Percentiles rank a stretch among this genome's conserved stretches.
Conservation (phyloP, 1,139 yeast genomes). For the Saccharomyces hybrid region DNA sequence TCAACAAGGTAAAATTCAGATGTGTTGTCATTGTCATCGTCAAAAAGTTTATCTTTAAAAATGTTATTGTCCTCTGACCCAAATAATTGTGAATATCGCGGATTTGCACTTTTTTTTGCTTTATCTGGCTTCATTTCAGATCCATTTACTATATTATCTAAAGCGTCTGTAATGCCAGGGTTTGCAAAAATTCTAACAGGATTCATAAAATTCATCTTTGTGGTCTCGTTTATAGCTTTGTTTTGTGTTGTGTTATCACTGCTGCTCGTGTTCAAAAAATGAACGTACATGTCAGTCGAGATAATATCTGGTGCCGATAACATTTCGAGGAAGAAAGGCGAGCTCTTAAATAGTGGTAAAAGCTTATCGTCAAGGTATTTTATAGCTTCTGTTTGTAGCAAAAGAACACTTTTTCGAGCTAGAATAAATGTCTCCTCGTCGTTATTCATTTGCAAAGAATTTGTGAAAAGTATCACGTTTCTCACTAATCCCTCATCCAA, state of each 20-base stretch:
- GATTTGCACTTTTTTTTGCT: neutral
- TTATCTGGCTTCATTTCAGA: neutral
- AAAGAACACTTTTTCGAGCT: slow-evolving; percentile 52
- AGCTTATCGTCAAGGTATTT: slow-evolving; percentile 44
- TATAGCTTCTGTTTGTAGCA: slow-evolving; percentile 48
- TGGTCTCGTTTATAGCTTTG: slow-evolving; percentile 3
- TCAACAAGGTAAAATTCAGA: slow-evolving; percentile 5
- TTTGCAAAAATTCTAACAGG: slow-evolving; percentile 13
- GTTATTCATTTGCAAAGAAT: neutral
- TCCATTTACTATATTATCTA: slow-evolving; percentile 18
- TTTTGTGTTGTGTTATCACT: neutral
- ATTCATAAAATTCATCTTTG: slow-evolving; percentile 1
- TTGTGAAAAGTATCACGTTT: slow-evolving; percentile 12
- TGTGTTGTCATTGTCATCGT: slow-evolving; percentile 7
- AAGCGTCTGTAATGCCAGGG: slow-evolving; percentile 17
- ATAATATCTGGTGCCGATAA: slow-evolving; percentile 18
- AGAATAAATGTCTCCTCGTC: slow-evolving; percentile 18
- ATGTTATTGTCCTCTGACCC: neutral
- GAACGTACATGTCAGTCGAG: neutral
- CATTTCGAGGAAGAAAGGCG: slow-evolving; percentile 41
- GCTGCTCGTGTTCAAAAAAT: neutral
- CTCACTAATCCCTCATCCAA: slow-evolving; percentile 17
- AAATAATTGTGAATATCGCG: neutral
- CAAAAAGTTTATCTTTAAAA: slow-evolving; percentile 7
- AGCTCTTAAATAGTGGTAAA: slow-evolving; percentile 48